Base-by-base conservation (phyloP, 257 asterid species). In the Cinchona pubescens region DNA sequence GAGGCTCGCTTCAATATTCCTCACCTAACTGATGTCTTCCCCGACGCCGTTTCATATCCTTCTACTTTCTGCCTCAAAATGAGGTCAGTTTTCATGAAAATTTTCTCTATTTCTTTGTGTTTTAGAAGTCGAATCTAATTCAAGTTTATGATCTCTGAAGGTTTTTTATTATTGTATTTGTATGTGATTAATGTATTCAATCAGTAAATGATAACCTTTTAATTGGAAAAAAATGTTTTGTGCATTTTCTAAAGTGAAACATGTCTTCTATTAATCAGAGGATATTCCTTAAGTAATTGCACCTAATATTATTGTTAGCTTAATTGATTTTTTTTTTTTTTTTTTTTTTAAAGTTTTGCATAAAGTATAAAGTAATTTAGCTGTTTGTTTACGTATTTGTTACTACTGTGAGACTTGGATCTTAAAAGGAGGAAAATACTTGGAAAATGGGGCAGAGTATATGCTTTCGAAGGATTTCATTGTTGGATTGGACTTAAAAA, bases 1-100 rank as follows among this genome's bases (percentile, higher is more conserved):
- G 94, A 85, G 70, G 84, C 86, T 73, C 90, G 96, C 55, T 92
- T 92, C 82, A 82, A 78, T 16, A 87, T 92, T 78, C 96, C 96
- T 37, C 97, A 89, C 62, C 25, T 92, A 66, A 85, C 90, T 1
- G 91, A 90, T 83, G 81, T 79, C n/a, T 75, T 87, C 23, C 75
- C 80, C 42, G 90, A 89, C 74, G 85, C 94, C 61, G 90, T 80
- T 80, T 84, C 90, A 6, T 88, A 87, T 63, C 97, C 96, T 48
- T 92, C 97, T 27, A 88, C 97, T 65, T 92, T 92, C 78, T 86
- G 96, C 76, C 96, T 89, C 62, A 83, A 78, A 76, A 92, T 90
- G 97, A 89, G 97, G 97, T 92, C 64, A 3, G 43, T 23, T 13
- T 7, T 51, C 15, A 42, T 51, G 23, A 43, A 61, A 15, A 10